Evolutionary conservation across 371 early-diverging fungal genomes (phyloP).

Genomic region (Paraphysoderma sedebokerense): DNA sequence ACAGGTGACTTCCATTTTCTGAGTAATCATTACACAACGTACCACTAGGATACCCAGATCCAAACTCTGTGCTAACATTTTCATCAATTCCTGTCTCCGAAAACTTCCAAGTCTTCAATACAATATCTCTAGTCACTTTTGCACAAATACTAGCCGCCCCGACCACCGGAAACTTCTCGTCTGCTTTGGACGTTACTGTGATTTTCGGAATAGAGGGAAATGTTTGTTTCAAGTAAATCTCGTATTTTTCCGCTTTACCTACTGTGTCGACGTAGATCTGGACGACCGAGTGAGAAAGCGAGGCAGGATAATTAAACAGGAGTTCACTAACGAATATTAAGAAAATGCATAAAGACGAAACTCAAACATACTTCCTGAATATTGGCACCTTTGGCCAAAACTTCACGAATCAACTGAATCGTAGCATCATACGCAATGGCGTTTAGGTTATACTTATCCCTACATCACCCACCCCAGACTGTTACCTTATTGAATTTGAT

Average conservation of each 20-base stretch:
- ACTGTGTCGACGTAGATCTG: conserved; percentile 95
- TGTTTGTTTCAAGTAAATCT: conserved; percentile 43
- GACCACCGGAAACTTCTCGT: conserved; percentile 89
- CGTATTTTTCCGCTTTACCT: conserved; percentile 77
- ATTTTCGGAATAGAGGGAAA: conserved; percentile 57
- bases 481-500: conserved; percentile 1
- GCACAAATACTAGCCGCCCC: conserved; percentile 98
- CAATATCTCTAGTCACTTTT: conserved; percentile 84
- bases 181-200: conserved; percentile 90
- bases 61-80: conserved; percentile 41
- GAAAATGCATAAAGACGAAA: not conserved
- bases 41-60: conserved; percentile 94
- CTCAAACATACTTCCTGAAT: conserved; percentile 38
- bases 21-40: too few species aligned
- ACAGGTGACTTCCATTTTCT: too few species aligned
- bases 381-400: conserved; percentile 43
- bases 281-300: not conserved
- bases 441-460: conserved; percentile 85
- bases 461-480: conserved; percentile 11
- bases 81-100: conserved; percentile 26
- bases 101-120: conserved; percentile 67
- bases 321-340: not conserved
- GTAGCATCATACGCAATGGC: conserved; percentile 88
- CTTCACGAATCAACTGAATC: conserved; percentile 52
- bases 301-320: not conserved